Base-by-base conservation (phyloP, 257 asterid species). In the Coffea eugenioides region DNA sequence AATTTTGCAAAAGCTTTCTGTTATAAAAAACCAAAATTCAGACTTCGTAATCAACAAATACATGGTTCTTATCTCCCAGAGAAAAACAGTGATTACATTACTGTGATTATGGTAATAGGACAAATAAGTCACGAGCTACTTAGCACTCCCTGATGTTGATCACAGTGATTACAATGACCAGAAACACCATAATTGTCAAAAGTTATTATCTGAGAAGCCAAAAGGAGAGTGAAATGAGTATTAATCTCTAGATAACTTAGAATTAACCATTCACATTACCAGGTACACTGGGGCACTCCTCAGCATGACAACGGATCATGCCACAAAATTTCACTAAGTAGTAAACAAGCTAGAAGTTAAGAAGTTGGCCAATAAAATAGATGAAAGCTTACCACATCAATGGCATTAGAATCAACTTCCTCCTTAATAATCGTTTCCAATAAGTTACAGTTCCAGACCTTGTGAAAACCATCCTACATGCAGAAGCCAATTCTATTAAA, bases 391-490 rank as follows among this genome's bases (percentile, higher is more conserved):
- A 95, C 99, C 84, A 84, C 69, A 88, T 93, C 92, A 87, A 95
- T 85, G 52, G 89, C 85, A 73, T 82, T 81, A 21, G 85, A 79
- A 76, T 51, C 75, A 16, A 84, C 79, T 84, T 93, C 96, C 84
- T 87, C 88, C 36, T 87, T 84, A 56, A 93, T 80, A 80, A 90
- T 85, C 81, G 81, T 81, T 31, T 96, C 89, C 81, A 93, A 61
- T 66, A 89, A 36, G 80, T 86, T 82, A 86, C 80, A 75, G 86
- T 87, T 74, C 98, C 98, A 93, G 41, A 75, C 81, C 80, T 85
- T 89, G 61, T 93, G 96, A 85, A 96, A 96, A 78, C 98, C 99
- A 85, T 96, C 99, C 98, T 96, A 82, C 68, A 75, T 36, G 43
- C 76, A 39, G 34, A 61, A 80, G 64, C 71, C 25, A 70, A 72